These are phyloP conservation scores for Fraxinus albicans DNA, from an alignment of 305 asterid species.

Conservation along the genomic window DNA sequence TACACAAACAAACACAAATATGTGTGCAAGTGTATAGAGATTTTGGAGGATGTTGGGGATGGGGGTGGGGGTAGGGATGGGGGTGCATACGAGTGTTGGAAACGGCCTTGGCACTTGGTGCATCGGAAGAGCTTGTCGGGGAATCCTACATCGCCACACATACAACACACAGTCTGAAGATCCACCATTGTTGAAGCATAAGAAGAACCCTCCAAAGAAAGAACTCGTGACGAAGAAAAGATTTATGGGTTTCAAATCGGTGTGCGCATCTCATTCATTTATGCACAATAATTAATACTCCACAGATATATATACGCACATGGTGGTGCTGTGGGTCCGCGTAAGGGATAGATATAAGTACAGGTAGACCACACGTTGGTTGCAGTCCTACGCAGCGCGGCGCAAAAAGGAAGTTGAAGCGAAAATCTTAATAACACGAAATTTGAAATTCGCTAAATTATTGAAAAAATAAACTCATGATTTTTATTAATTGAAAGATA, in stretches of 20 bases:
- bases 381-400: slow-evolving; percentile 42
- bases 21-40: background rate
- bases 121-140: slow-evolving; percentile 92
- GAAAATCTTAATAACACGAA: no score
- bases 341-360: slow-evolving; percentile 25
- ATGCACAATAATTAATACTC: background rate
- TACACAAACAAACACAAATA: background rate
- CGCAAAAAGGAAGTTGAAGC: no score
- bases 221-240: background rate
- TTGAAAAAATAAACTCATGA: no score
- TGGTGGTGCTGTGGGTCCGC: background rate
- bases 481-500: no score
- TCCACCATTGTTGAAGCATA: slow-evolving; percentile 54
- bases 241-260: slow-evolving; percentile 40
- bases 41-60: background rate
- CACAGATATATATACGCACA: background rate
- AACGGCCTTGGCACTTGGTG: slow-evolving; percentile 78
- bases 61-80: background rate
- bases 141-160: slow-evolving; percentile 95
- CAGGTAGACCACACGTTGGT: slow-evolving; percentile 91
- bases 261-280: slow-evolving; percentile 34
- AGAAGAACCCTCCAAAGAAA: background rate
- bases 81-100: slow-evolving; percentile 81
- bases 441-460: no score
- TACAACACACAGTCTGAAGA: slow-evolving; percentile 70